Base-by-base conservation (phyloP, 139 green algal species). In the Gonium pectorale region DNA sequence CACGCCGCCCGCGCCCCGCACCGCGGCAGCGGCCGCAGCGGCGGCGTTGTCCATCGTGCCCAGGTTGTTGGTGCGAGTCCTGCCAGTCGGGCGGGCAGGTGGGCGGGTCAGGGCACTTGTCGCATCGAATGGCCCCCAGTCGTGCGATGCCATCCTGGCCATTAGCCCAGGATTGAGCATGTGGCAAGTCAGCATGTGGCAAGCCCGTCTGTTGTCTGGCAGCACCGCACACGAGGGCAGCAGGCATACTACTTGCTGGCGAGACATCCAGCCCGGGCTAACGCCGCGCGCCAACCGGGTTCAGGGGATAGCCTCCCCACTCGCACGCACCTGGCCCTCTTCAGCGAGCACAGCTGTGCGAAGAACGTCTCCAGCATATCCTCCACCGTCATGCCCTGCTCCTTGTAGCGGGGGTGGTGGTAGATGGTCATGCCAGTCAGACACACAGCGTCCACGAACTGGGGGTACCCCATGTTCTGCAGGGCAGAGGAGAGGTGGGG, bases 331-430 rank as follows among this genome's bases (percentile, higher is more conserved):
- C 72, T 72, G 7, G 79, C 72, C 71, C 56, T 49, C 62, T 79
- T 80, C 38, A 86, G 33, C 33, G 67, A 49, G 46, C 87, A 90
- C 35, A 88, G 31, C 63, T 86, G 83, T 0, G 19, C 35, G 77
- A 92, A 92, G 86, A 92, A 90, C 37, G 88, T 80, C 69, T 90
- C 85, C 73, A 92, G 71, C 86, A 81, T 90, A 46, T 67, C 67
- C 78, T 88, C 88, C 44, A 82, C 33, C 3, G 46, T 83, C 41
- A 73, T 81, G 35, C 80, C 52, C 56, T 89, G 77, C 79, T 83
- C 62, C 86, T 83, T 77, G 72, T 86, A 86, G 54, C 38, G 41
- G 7, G 84, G 75, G 41, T 86, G 77, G 67, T 80, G 37, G 70
- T 89, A 91, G 52, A 89, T 67, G 24, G 73, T 75, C 78, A 91